Evolutionary conservation across 441 rosid genomes (phyloP), one percentile per base, ranked within the genome.

Genomic region (Euphorbia schlechtendalii): DNA sequence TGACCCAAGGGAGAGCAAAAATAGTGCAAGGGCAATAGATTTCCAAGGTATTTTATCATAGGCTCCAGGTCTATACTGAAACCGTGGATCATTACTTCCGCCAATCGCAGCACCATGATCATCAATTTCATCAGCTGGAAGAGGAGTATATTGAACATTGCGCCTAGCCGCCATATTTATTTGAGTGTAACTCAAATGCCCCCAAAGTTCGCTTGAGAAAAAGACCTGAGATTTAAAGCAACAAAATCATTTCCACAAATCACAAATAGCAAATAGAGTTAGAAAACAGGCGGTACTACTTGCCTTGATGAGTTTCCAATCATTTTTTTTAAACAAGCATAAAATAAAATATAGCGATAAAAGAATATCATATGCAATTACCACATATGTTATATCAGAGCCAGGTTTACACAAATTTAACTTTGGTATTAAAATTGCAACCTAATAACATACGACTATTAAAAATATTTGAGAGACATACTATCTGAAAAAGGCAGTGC

Each of bases 41-140:
- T 75, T 92, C 97, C 96, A 86, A 0, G 98, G 97, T 17, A 90
- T 73, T 81, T 69, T 80, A 75, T 92, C 93, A 54, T 80, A 77
- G 25, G 81, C 63, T 43, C 75, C 80, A 0, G 96, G 96, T 1
- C 78, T 53, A 67, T 83, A 89, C 57, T 89, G 92, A 38, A 86
- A 89, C 12, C 90, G 82, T 18, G 86, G 84, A 76, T 89, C 91
- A 13, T 67, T 61, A 63, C 59, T 69, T 63, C 69, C 72, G 53
- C 79, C 78, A 52, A 62, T 69, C 52, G 43, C 65, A 64, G 41
- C 73, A 64, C 73, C 68, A 36, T 66, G 40, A 56, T 56, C 82
- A 66, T 81, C 81, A 65, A 79, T 79, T 5, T 89, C 98, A 69
- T 82, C 85, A 56, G 65, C 71, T 34, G 89, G 74, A 76, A 92